These are phyloP conservation scores for Trametes maxima DNA, from an alignment of 768 basidiomycete genomes.

Conservation along the genomic window DNA sequence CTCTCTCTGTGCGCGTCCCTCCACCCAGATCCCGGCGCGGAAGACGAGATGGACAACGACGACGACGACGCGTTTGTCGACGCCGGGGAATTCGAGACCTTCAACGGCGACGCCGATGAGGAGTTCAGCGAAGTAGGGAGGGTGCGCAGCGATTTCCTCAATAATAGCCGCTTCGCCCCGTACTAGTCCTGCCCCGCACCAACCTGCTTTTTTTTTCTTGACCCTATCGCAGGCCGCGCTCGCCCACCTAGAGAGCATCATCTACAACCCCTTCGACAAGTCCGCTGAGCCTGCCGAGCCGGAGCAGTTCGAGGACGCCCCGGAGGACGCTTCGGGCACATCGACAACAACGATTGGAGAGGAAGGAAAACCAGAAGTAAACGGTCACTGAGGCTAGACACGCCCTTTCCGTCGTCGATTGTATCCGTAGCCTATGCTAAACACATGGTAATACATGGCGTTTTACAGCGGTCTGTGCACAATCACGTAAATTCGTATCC, in stretches of 20 bases:
- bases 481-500: neutral
- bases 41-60: constrained; percentile 45
- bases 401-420: neutral
- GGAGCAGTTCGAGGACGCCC: constrained; percentile 22
- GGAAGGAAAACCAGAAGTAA: neutral
- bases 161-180: constrained; percentile 76
- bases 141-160: constrained; percentile 90
- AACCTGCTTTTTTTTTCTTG: constrained; percentile 24
- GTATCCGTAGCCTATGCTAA: constrained; percentile 15
- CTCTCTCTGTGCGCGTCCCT: constrained; percentile 83
- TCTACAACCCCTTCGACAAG: constrained; percentile 53
- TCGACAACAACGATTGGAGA: neutral
- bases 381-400: neutral
- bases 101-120: constrained; percentile 62
- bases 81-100: constrained; percentile 48
- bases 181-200: constrained; percentile 62
- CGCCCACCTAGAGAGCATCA: constrained; percentile 81
- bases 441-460: constrained; percentile 13
- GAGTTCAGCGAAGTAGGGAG: constrained; percentile 87
- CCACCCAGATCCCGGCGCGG: constrained; percentile 73
- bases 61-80: constrained; percentile 59
- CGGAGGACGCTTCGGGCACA: constrained; percentile 4
- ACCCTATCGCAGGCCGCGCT: constrained; percentile 67
- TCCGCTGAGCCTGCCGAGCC: constrained; percentile 1
- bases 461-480: neutral